A percentile compares a stretch with the other conserved stretches of the same genome.
Evolutionary conservation across 2,329 filamentous ascomycete genomes (phyloP).

Genomic region (Shiraia sp.): DNA sequence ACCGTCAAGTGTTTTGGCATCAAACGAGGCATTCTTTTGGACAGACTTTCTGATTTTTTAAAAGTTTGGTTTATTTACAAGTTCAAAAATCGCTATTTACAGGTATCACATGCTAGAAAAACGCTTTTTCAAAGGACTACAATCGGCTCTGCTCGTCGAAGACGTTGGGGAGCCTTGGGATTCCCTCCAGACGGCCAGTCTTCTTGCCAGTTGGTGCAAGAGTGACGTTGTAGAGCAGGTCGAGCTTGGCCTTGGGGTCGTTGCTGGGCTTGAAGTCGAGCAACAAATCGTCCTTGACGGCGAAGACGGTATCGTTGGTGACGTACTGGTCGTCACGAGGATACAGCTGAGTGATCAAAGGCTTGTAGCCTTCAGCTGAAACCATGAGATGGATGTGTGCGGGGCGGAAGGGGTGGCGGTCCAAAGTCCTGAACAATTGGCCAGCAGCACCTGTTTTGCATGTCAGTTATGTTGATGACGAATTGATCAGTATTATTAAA

Average conservation of each 20-base stretch:
- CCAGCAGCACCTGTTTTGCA: conserved; percentile 51
- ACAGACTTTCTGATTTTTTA: too few species aligned
- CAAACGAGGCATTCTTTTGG: too few species aligned
- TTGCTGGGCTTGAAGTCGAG: conserved; percentile 60
- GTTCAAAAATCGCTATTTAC: conserved; percentile 13
- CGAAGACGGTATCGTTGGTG: conserved; percentile 63
- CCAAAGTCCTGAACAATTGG: conserved; percentile 57
- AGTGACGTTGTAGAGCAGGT: conserved; percentile 65
- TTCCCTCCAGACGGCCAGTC: conserved; percentile 36
- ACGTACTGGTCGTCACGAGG: conserved; percentile 62
- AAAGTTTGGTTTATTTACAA: neutral
- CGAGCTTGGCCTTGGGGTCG: conserved; percentile 58
- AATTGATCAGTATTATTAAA: neutral
- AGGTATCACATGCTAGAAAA: conserved; percentile 10
- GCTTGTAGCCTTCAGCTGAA: conserved; percentile 60
- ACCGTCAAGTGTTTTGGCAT: too few species aligned
- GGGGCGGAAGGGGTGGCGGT: conserved; percentile 64
- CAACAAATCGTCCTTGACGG: conserved; percentile 64
- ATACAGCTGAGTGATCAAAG: conserved; percentile 62
- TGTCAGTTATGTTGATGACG: conserved; percentile 3
- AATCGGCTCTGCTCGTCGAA: conserved; percentile 29
- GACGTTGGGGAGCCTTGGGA: conserved; percentile 34
- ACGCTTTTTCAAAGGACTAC: conserved; percentile 17
- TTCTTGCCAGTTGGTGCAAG: conserved; percentile 51
- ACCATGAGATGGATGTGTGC: conserved; percentile 64